Evolutionary conservation across 2,329 filamentous ascomycete species (phyloP).

Genomic region (Orbilia ellipsospora): DNA sequence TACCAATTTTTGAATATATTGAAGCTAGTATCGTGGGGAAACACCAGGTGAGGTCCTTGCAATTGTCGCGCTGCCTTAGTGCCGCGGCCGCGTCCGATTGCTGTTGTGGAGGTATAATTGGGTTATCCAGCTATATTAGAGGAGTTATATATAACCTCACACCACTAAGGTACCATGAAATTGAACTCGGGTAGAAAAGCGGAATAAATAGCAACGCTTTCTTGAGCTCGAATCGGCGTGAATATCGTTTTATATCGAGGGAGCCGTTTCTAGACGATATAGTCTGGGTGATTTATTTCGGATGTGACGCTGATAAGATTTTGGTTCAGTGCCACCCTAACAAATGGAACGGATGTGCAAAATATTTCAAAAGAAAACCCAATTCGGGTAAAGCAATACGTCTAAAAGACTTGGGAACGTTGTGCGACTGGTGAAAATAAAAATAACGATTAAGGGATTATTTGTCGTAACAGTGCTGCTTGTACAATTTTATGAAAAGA

Average conservation of each 20-base stretch:
- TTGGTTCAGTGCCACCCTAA: not conserved
- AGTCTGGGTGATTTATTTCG: not conserved
- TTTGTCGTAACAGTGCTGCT: constrained; percentile 33
- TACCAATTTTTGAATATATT: too few relatives aligned
- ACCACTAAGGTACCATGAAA: constrained; percentile 18
- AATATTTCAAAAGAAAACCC: not conserved
- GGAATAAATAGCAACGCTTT: constrained; percentile 43
- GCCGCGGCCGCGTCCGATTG: not conserved
- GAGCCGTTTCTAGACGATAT: constrained; percentile 16
- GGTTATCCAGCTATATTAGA: constrained; percentile 12
- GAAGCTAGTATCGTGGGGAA: too few relatives aligned
- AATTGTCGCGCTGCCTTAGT: not conserved
- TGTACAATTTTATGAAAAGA: not conserved
- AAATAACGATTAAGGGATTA: constrained; percentile 51
- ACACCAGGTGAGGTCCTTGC: not conserved
- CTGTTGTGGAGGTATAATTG: constrained; percentile 22
- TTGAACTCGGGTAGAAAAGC: constrained; percentile 14
- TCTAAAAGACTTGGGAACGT: not conserved
- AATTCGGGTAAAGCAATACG: not conserved
- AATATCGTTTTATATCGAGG: not conserved
- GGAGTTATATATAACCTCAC: constrained; percentile 35
- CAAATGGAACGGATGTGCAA: not conserved
- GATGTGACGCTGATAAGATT: not conserved
- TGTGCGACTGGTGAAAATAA: constrained; percentile 7
- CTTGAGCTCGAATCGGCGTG: constrained; percentile 1